Evolutionary conservation across 1,284 basidiomycete genomes (phyloP).

Genomic region (Leccinum pallidistipes): DNA sequence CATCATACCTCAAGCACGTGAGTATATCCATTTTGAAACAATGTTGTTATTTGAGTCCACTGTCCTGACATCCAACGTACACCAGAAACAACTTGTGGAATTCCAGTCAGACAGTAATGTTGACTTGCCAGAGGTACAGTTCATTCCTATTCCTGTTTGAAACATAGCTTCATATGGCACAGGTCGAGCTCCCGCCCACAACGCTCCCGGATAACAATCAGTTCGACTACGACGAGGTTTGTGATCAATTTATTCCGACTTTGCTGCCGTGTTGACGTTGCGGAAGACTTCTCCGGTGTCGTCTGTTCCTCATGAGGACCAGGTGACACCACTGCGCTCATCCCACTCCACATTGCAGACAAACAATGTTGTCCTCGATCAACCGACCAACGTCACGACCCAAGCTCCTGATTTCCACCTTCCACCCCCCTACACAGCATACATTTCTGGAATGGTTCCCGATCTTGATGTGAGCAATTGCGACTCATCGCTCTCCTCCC

Average conservation of each 20-base stretch:
- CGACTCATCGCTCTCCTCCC: not conserved
- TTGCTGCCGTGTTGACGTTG: not conserved
- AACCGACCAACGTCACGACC: not conserved
- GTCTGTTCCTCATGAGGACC: not conserved
- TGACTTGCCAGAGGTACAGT: too few relatives aligned
- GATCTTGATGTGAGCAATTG: not conserved
- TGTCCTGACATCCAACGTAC: too few relatives aligned
- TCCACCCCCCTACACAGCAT: not conserved
- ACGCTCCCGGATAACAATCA: not conserved
- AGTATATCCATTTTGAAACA: too few relatives aligned
- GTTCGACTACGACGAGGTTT: not conserved
- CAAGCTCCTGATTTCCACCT: not conserved
- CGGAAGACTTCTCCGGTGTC: not conserved
- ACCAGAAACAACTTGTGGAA: too few relatives aligned
- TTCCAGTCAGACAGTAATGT: too few relatives aligned
- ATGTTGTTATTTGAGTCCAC: too few relatives aligned
- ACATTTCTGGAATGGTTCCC: not conserved
- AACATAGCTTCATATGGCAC: too few relatives aligned
- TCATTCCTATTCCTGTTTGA: too few relatives aligned
- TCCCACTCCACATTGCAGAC: not conserved
- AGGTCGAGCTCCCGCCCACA: too few relatives aligned
- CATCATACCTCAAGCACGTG: too few relatives aligned
- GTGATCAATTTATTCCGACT: not conserved
- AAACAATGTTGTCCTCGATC: not conserved
- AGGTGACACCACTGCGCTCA: not conserved